These are phyloP conservation scores for Moringa oleifera DNA, from an alignment of 345 rosid genomes.

Conservation along the genomic window DNA sequence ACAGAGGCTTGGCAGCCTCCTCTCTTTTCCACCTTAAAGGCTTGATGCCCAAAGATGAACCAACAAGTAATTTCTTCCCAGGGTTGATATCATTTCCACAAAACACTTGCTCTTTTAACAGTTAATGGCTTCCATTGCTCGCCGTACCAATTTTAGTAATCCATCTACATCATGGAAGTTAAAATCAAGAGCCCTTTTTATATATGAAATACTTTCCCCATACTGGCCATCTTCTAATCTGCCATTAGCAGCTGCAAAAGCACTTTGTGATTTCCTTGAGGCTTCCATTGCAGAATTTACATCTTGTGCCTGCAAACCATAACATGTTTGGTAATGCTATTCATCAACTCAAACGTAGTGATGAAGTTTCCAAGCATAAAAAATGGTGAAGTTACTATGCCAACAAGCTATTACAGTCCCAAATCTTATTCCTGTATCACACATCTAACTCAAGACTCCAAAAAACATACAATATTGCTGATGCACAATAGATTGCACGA, in stretches of 20 bases:
- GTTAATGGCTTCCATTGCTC: slow-evolving; percentile 77
- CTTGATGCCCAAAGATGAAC: slow-evolving; percentile 14
- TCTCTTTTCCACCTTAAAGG: slow-evolving; percentile 11
- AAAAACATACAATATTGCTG: background rate
- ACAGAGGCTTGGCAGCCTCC: slow-evolving; percentile 11
- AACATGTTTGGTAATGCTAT: slow-evolving; percentile 10
- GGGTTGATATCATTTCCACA: slow-evolving; percentile 12
- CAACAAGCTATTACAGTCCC: background rate
- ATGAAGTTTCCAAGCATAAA: background rate
- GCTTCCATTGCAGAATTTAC: slow-evolving; percentile 91
- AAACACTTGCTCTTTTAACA: slow-evolving; percentile 29
- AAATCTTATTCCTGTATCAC: background rate
- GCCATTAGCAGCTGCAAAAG: slow-evolving; percentile 56
- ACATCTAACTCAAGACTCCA: background rate
- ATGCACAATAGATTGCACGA: background rate
- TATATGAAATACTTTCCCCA: slow-evolving; percentile 54
- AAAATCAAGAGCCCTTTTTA: slow-evolving; percentile 87
- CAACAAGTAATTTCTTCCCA: slow-evolving; percentile 12
- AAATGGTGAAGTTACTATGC: too few relatives aligned
- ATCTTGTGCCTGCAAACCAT: slow-evolving; percentile 62
- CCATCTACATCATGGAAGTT: slow-evolving; percentile 91
- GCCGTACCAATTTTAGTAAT: slow-evolving; percentile 65
- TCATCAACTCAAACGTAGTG: background rate
- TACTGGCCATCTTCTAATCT: slow-evolving; percentile 45
- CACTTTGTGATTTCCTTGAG: slow-evolving; percentile 71